These are phyloP conservation scores for Teratosphaeria destructans DNA, from an alignment of 2,329 filamentous ascomycete genomes.

Conservation along the genomic window DNA sequence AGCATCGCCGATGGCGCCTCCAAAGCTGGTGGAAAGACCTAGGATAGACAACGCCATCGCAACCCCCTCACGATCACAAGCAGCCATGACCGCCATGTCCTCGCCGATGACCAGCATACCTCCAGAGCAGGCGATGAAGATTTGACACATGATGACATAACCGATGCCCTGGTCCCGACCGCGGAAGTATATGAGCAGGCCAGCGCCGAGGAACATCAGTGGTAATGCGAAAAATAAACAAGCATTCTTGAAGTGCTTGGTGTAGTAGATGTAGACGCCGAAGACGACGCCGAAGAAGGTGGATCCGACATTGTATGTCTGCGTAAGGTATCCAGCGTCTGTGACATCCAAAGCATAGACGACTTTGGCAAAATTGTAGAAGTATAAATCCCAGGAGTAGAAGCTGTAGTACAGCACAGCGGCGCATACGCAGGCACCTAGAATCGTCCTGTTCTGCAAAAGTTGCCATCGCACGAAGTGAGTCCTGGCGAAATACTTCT, in stretches of 20 bases:
- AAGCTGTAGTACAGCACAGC: slow-evolving; percentile 37
- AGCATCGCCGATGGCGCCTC: slow-evolving; percentile 24
- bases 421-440: slow-evolving; percentile 34
- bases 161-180: slow-evolving; percentile 32
- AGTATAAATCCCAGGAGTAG: slow-evolving; percentile 32
- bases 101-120: slow-evolving; percentile 45
- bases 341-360: slow-evolving; percentile 35
- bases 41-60: slow-evolving; percentile 27
- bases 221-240: slow-evolving; percentile 24
- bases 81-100: slow-evolving; percentile 48
- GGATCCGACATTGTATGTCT: slow-evolving; percentile 29
- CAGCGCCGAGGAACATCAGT: slow-evolving; percentile 23
- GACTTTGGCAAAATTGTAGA: slow-evolving; percentile 37
- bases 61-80: slow-evolving; percentile 32
- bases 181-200: slow-evolving; percentile 28
- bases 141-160: slow-evolving; percentile 46
- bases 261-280: slow-evolving; percentile 37
- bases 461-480: slow-evolving; percentile 48
- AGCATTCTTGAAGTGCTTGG: slow-evolving; percentile 42
- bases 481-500: slow-evolving; percentile 46
- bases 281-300: slow-evolving; percentile 36
- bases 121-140: slow-evolving; percentile 45
- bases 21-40: slow-evolving; percentile 22
- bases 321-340: slow-evolving; percentile 19
- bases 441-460: slow-evolving; percentile 40